Base-by-base conservation (phyloP, 331 rosid species). In the Phaseolus coccineus region DNA sequence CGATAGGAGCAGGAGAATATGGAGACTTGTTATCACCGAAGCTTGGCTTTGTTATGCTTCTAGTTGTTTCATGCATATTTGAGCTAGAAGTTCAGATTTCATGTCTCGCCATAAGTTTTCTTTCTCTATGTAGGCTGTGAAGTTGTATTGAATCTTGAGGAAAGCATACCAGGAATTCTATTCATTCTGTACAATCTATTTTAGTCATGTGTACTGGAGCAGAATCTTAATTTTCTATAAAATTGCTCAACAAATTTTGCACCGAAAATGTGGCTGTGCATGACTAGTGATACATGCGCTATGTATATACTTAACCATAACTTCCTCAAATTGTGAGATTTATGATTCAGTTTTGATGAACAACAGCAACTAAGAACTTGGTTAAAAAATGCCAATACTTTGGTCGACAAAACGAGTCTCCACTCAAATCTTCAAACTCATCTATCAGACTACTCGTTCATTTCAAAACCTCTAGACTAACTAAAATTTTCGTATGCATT, bases 141-240 rank as follows among this genome's bases (percentile, higher is more conserved):
- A 69, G 87, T 79, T 87, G 83, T 56, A 75, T 82, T 83, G 80
- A 83, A 77, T 79, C 28, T 78, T 61, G 90, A 79, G 78, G 91
- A 88, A 94, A 84, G 85, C 76, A 47, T 77, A 74, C 84, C 80
- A 69, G 85, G 83, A 89, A 87, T 87, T 83, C 64, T 84, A 84
- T 88, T 90, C 87, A 70, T 85, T 82, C 64, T 89, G 90, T 91
- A 87, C 73, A 72, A 91, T 88, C 86, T 84, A 78, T 77, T 90
- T 86, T 76, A 86, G 90, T 81, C 46, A 44, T 78, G 73, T 78
- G 76, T 78, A 69, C 69, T 80, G 83, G 89, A 81, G 70, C 83
- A 80, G 72, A 78, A 61, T 80, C 87, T 53, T 71, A 10, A 37
- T 84, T 75, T 59, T 25, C 73, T 63, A 47, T 80, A 53, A 73